Conservation (phyloP, 2,329 filamentous ascomycete genomes). For the Cordyceps cateniannulata region DNA sequence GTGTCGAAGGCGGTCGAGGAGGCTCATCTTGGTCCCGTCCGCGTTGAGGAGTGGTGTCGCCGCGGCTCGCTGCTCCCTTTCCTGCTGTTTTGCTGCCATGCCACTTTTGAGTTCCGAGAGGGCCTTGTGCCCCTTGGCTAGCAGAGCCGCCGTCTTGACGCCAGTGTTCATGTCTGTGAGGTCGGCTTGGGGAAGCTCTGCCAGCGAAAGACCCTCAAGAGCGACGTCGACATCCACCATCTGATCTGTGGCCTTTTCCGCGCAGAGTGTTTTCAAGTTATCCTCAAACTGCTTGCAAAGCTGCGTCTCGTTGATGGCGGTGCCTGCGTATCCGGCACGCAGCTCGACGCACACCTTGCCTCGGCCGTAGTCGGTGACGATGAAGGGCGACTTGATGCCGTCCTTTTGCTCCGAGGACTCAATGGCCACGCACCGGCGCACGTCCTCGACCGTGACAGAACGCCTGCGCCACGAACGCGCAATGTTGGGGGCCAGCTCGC, state of each 20-base stretch:
- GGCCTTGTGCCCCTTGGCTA: conserved; percentile 61
- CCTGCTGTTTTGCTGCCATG: conserved; percentile 46
- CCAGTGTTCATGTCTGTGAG: conserved; percentile 26
- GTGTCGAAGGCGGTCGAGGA: conserved; percentile 68
- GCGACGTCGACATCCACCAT: conserved; percentile 38
- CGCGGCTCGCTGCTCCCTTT: conserved; percentile 32
- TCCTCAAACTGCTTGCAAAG: conserved; percentile 49
- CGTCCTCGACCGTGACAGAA: conserved; percentile 56
- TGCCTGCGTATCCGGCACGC: conserved; percentile 28
- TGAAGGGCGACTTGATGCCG: conserved; percentile 30
- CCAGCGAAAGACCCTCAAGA: conserved; percentile 46
- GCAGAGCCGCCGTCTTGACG: conserved; percentile 46
- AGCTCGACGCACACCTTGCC: conserved; percentile 55
- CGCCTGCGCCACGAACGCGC: conserved; percentile 68
- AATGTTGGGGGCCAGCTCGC: conserved; percentile 53
- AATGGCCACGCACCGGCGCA: conserved; percentile 62
- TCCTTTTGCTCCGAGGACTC: conserved; percentile 33
- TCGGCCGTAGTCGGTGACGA: conserved; percentile 45
- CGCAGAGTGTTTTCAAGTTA: conserved; percentile 43
- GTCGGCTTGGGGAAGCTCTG: conserved; percentile 31
- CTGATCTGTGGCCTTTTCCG: conserved; percentile 24
- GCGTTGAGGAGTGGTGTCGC: conserved; percentile 30
- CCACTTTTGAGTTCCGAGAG: conserved; percentile 63
- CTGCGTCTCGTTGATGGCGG: conserved; percentile 41
- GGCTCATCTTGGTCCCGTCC: conserved; percentile 51